A percentile compares a stretch with the other conserved stretches of the same genome.
phyloP scores from a whole-genome alignment of 768 basidiomycete genomes.

The Boletus rufocinnamomeus region DNA sequence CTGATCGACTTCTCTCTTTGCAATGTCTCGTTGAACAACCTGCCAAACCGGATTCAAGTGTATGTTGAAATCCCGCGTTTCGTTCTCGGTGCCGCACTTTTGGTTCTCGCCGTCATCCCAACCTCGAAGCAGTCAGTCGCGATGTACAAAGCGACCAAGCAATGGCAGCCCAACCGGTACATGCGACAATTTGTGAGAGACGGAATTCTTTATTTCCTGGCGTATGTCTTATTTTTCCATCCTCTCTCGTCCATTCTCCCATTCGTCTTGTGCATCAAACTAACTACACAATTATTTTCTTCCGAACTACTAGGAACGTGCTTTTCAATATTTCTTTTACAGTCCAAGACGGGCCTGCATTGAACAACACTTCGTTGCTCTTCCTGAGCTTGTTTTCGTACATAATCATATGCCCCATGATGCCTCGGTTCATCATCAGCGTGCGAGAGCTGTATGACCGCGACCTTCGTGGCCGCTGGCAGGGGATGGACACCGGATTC shows the following conservation, averaged over 20 bases:
- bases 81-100: background rate
- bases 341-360: too few relatives aligned
- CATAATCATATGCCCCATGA: too few relatives aligned
- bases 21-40: background rate
- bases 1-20: background rate
- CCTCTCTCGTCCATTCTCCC: background rate
- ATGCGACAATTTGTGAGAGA: background rate
- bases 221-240: background rate
- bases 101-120: background rate
- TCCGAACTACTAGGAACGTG: background rate
- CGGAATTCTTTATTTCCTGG: background rate
- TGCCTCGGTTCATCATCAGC: too few relatives aligned
- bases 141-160: background rate
- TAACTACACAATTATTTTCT: background rate
- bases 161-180: background rate
- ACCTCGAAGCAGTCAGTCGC: background rate
- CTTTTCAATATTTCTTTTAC: background rate
- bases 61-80: background rate
- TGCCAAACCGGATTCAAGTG: accelerated
- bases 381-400: background rate
- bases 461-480: too few relatives aligned
- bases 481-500: too few relatives aligned
- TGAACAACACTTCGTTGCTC: background rate
- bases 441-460: too few relatives aligned
- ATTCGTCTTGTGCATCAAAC: background rate